These are phyloP conservation scores for Lipomyces starkeyi DNA, from an alignment of 805 yeast genomes.

Conservation along the genomic window DNA sequence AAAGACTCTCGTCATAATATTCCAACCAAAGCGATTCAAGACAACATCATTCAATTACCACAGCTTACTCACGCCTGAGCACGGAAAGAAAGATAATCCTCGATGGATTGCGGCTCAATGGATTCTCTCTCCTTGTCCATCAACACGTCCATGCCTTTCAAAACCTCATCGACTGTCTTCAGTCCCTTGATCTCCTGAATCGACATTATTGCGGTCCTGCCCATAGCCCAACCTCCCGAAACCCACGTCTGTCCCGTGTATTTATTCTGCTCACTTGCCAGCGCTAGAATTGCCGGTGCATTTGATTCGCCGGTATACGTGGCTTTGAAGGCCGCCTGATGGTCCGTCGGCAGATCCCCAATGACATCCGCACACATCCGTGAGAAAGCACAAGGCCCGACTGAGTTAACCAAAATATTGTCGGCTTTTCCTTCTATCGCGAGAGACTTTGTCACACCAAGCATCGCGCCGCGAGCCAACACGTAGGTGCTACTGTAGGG, in stretches of 20 bases:
- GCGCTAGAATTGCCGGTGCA: conserved; percentile 1
- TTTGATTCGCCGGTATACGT: not conserved
- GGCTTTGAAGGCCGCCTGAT: not conserved
- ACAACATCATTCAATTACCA: not conserved
- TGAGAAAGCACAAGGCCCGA: conserved; percentile 2
- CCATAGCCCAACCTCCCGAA: not conserved
- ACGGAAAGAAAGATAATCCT: conserved; percentile 1
- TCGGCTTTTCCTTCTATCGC: not conserved
- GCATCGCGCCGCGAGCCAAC: not conserved
- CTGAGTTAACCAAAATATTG: not conserved
- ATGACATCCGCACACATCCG: not conserved
- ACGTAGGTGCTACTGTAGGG: conserved; percentile 3
- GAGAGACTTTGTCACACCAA: not conserved
- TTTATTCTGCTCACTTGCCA: not conserved
- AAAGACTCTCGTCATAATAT: no score
- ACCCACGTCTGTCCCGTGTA: conserved; percentile 3
- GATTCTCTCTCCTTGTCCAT: not conserved
- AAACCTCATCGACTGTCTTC: not conserved
- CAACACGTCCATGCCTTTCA: not conserved
- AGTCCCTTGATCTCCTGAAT: conserved; percentile 1
- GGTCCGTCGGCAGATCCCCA: not conserved
- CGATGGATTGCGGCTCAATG: conserved; percentile 3
- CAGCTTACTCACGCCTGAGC: not conserved
- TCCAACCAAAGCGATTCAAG: not conserved
- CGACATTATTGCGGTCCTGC: not conserved